phyloP scores from a whole-genome alignment of 2,329 filamentous ascomycete species.

The Fusarium foetens region DNA sequence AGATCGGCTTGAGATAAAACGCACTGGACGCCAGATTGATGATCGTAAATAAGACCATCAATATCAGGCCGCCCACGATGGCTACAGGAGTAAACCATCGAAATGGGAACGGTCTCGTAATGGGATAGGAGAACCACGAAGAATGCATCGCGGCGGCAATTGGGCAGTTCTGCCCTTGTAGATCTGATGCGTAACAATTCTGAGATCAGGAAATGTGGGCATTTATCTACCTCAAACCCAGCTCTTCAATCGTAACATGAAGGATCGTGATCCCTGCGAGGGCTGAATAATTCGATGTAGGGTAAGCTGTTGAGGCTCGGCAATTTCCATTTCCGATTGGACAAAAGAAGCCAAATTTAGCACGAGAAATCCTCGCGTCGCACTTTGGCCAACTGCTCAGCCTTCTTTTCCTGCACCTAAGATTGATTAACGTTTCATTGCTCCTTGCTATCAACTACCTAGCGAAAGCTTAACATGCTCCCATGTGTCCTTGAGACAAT shows the following conservation, averaged over 20 bases:
- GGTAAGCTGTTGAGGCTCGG: background rate
- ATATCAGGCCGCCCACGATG: background rate
- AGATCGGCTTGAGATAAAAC: conserved; percentile 13
- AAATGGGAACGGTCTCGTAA: conserved; percentile 23
- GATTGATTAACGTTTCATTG: background rate
- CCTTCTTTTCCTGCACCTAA: background rate
- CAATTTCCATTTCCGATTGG: background rate
- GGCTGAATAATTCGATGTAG: background rate
- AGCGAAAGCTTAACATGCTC: background rate
- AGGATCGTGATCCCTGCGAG: background rate
- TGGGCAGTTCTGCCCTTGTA: accelerated
- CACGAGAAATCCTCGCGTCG: background rate
- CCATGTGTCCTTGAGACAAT: background rate
- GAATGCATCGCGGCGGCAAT: conserved; percentile 1
- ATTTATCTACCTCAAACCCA: background rate
- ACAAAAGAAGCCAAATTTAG: background rate
- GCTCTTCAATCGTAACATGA: background rate
- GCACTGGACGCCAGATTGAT: conserved; percentile 29
- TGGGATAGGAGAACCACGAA: conserved; percentile 24
- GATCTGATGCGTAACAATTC: background rate
- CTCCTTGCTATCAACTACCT: accelerated
- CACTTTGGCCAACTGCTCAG: background rate
- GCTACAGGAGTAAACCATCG: conserved; percentile 24
- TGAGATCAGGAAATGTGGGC: background rate
- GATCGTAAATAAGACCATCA: conserved; percentile 8